Evolutionary conservation across 2,329 filamentous ascomycete species (phyloP), one percentile per base, ranked within the genome.

Genomic region (Botryotinia convoluta): DNA sequence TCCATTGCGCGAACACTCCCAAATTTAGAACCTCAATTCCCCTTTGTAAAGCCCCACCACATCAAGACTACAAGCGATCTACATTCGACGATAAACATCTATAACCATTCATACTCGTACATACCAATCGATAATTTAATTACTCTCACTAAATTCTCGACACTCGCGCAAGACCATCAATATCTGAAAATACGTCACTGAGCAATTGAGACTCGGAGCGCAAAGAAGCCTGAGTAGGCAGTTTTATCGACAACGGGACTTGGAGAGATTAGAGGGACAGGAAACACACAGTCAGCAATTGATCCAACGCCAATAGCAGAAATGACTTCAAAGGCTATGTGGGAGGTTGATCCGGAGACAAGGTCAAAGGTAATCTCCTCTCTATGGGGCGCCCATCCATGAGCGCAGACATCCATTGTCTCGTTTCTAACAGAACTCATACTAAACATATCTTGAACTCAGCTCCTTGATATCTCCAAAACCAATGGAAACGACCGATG

Each of bases 321-420:
- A 29, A 81, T 90, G 89, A 85, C 89, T 77, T 87, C 89, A 81
- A 95, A 95, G 84, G 89, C 87, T 78, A 95, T 97, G 92, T 99
- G 96, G 96, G 96, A 99, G 86, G 94, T 99, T 77, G 96, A 99
- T 84, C 96, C 96, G 67, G 95, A 98, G 87, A 98, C 95, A 75
- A 90, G 94, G 84, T 94, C 92, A 81, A 98, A 98, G 90, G 95
- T 97, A 85, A 22, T 79, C 82, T 51, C 51, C 69, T 64, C 73
- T 51, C 72, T 64, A 42, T 69, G 45, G 35, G 35, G 60, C 26
- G 14, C n/a, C 51, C 51, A 57, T 57, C 7, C 16, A 29, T 57
- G n/a, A 6, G 64, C 64, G 64, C 45, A 29, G 35, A 18, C 26
- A 42, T 22, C 35, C 16, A 29, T 42, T 29, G 26, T 20, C 12